phyloP scores from a whole-genome alignment of 2,329 filamentous ascomycete genomes.

The Orbilia javanica region DNA sequence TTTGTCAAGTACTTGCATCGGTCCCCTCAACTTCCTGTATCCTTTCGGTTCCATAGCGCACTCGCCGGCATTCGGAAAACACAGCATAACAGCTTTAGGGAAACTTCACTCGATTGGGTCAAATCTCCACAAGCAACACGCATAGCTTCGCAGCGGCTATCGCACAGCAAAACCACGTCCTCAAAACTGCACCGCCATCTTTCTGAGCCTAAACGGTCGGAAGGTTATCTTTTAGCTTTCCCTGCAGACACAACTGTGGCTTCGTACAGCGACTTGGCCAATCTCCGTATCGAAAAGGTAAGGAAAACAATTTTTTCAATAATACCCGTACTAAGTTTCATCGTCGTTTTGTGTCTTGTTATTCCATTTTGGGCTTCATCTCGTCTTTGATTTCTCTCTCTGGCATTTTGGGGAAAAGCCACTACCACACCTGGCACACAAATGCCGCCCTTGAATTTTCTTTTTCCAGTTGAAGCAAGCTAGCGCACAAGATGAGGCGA shows the following conservation, averaged over 20 bases:
- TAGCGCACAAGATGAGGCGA: conserved; percentile 54
- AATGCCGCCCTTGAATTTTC: conserved; percentile 48
- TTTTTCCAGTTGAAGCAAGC: conserved; percentile 43
- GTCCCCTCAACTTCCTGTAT: conserved; percentile 2
- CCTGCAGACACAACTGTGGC: conserved; percentile 50
- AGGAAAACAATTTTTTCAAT: conserved; percentile 42
- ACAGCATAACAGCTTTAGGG: conserved; percentile 19
- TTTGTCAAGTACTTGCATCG: conserved; percentile 35
- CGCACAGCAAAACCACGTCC: conserved; percentile 13
- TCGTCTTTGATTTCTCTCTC: conserved; percentile 53
- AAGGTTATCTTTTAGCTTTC: conserved; percentile 24
- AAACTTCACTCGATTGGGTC: conserved; percentile 38
- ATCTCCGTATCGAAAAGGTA: conserved; percentile 49
- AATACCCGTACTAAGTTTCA: conserved; percentile 53
- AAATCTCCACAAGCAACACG: conserved; percentile 13
- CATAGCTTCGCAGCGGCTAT: not conserved
- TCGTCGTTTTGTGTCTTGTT: conserved; percentile 39
- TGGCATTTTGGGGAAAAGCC: conserved; percentile 42
- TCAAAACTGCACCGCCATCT: conserved; percentile 54
- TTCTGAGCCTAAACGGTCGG: conserved; percentile 28
- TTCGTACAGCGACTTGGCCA: conserved; percentile 30
- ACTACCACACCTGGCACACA: conserved; percentile 31
- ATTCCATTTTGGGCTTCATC: conserved; percentile 43
- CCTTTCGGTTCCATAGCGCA: conserved; percentile 8
- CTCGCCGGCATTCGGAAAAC: conserved; percentile 15